A percentile compares a stretch with the other conserved stretches of the same genome.
Evolutionary conservation across 2,329 filamentous ascomycete species (phyloP).

Genomic region (Fusarium xyrophilum): DNA sequence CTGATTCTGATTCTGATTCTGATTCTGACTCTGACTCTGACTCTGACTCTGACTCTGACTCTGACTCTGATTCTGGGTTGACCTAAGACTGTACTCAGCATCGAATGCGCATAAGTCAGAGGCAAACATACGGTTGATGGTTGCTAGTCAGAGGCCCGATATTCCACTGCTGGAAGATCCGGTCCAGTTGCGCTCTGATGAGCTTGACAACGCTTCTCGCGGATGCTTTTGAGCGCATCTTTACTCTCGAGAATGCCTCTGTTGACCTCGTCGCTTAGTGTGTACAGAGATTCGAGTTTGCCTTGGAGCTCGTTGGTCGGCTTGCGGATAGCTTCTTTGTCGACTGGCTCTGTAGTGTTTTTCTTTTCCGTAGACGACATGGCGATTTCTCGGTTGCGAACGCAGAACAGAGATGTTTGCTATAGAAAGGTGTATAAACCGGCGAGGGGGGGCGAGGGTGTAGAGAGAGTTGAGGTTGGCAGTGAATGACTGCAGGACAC

Average conservation of each 20-base stretch:
- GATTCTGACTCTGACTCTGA: too few species aligned
- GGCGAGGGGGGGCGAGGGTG: not conserved
- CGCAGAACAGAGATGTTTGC: not conserved
- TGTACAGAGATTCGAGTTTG: not conserved
- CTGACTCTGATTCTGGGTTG: not conserved
- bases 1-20: not conserved
- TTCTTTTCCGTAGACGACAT: slow-evolving; percentile 3
- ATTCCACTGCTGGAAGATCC: slow-evolving; percentile 2
- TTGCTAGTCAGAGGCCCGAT: not conserved
- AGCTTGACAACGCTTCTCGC: not conserved
- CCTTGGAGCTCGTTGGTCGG: not conserved
- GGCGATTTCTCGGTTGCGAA: not conserved
- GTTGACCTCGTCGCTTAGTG: not conserved
- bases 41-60: not conserved
- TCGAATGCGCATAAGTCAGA: not conserved
- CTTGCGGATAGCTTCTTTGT: not conserved
- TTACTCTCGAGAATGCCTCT: not conserved
- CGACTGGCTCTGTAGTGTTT: not conserved
- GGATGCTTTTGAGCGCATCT: not conserved
- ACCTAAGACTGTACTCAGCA: not conserved
- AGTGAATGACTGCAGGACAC: not conserved
- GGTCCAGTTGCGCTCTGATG: not conserved
- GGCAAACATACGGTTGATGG: not conserved
- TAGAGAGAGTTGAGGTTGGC: not conserved
- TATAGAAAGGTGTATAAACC: too few species aligned